Evolutionary conservation across 768 basidiomycete species (phyloP).

Genomic region (Chalciporus pseudorubinellus): DNA sequence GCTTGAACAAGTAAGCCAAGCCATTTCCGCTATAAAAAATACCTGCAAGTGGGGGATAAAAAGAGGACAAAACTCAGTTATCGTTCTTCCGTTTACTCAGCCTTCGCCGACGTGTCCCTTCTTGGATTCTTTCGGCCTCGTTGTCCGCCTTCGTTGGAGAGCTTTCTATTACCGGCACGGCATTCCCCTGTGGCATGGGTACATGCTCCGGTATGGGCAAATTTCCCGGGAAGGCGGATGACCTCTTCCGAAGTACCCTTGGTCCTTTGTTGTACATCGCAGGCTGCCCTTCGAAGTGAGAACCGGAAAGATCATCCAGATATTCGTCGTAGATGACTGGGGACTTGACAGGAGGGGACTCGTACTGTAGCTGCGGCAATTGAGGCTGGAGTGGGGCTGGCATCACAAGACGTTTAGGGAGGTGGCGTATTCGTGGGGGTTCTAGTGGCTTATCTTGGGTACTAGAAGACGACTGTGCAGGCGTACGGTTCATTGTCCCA

Average conservation of each 20-base stretch:
- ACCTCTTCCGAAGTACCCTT: slow-evolving; percentile 24
- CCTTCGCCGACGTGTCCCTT: slow-evolving; percentile 30
- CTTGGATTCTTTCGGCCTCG: slow-evolving; percentile 19
- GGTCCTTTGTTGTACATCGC: slow-evolving; percentile 13
- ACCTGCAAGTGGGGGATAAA: slow-evolving; percentile 2
- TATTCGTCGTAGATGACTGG: slow-evolving; percentile 5
- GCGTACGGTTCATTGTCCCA: neutral
- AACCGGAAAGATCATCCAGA: slow-evolving; percentile 3
- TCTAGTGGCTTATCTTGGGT: slow-evolving; percentile 10
- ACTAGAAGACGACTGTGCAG: slow-evolving; percentile 6
- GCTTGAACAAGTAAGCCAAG: slow-evolving; percentile 15
- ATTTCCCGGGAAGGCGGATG: slow-evolving; percentile 23
- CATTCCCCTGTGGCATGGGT: slow-evolving; percentile 12
- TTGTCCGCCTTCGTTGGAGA: slow-evolving; percentile 10
- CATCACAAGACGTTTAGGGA: slow-evolving; percentile 73
- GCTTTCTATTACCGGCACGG: slow-evolving; percentile 8
- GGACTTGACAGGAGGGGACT: slow-evolving; percentile 6
- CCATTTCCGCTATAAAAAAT: slow-evolving; percentile 20
- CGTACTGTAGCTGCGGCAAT: slow-evolving; percentile 13
- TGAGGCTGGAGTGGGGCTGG: slow-evolving; percentile 59
- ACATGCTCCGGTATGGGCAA: slow-evolving; percentile 26
- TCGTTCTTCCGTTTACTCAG: slow-evolving; percentile 34
- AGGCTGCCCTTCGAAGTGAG: slow-evolving; percentile 6
- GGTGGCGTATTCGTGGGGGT: slow-evolving; percentile 31
- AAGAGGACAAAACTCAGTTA: slow-evolving; percentile 17